Percentiles rank a stretch among this genome's conserved stretches.
Evolutionary conservation across 108 stramenopile genomes (phyloP).

Genomic region (Cyclotella kingstonii): DNA sequence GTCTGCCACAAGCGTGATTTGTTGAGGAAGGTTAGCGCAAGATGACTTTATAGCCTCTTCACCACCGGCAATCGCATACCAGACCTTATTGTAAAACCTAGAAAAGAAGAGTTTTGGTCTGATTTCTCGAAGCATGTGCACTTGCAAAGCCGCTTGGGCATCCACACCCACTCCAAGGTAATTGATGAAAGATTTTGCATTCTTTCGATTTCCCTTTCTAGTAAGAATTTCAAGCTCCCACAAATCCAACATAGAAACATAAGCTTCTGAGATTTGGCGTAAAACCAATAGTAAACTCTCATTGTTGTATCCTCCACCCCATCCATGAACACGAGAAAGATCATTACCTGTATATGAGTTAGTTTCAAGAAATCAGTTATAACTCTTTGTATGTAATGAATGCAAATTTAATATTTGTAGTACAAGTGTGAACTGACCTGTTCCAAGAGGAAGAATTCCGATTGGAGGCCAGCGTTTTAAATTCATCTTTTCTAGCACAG

Average conservation of each 20-base stretch:
- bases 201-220: constrained; percentile 53
- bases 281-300: constrained; percentile 73
- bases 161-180: constrained; percentile 91
- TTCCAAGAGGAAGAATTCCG: constrained; percentile 87
- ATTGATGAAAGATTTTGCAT: constrained; percentile 77
- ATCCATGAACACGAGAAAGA: constrained; percentile 60
- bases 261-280: constrained; percentile 74
- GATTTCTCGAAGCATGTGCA: constrained; percentile 76
- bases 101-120: constrained; percentile 85
- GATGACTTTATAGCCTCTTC: constrained; percentile 82
- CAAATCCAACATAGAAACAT: constrained; percentile 74
- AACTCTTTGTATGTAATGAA: too few relatives aligned
- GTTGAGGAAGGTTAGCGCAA: constrained; percentile 64
- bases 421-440: constrained; percentile 72
- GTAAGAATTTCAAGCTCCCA: constrained; percentile 73
- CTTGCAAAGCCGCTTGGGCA: constrained; percentile 84
- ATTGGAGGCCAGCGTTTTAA: constrained; percentile 84
- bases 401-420: too few relatives aligned
- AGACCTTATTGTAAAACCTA: constrained; percentile 82
- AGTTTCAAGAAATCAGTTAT: constrained; percentile 19
- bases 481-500: constrained; percentile 74
- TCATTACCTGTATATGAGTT: constrained; percentile 66
- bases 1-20: constrained; percentile 80
- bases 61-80: constrained; percentile 87
- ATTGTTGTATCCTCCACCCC: constrained; percentile 88